Percentiles rank a stretch among this genome's conserved stretches.
Conservation (phyloP, 83 land plant genomes). For the Picea mariana region DNA sequence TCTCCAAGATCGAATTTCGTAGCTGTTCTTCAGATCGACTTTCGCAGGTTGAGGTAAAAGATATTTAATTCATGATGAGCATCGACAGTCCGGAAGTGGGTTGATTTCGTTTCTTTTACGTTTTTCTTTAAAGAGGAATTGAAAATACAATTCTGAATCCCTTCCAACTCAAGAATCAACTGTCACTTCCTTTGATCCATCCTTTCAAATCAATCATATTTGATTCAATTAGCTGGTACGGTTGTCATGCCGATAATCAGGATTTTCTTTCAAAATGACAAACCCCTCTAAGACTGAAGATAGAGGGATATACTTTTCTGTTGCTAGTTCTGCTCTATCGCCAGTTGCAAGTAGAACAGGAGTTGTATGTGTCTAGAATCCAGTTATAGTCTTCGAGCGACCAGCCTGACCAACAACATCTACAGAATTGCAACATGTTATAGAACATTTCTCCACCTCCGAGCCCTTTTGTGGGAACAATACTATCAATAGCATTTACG, state of each 20-base stretch:
- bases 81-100: too few species aligned
- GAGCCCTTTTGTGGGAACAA: slow-evolving; percentile 33
- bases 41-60: too few species aligned
- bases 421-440: slow-evolving; percentile 51
- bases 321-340: slow-evolving; percentile 96
- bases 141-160: background rate
- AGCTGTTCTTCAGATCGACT: too few species aligned
- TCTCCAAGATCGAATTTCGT: too few species aligned
- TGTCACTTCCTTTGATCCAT: background rate
- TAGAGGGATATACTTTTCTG: slow-evolving; percentile 93
- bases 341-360: slow-evolving; percentile 97
- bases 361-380: slow-evolving; percentile 96
- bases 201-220: slow-evolving; percentile 8
- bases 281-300: slow-evolving; percentile 90
- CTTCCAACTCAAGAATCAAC: background rate
- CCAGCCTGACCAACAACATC: slow-evolving; percentile 99
- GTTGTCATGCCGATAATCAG: slow-evolving; percentile 80
- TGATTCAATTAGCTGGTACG: background rate
- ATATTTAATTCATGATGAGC: too few species aligned
- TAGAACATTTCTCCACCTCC: slow-evolving; percentile 38
- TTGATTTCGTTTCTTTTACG: too few species aligned
- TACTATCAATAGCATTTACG: background rate
- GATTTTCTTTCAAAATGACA: slow-evolving; percentile 89
- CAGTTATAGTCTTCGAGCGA: slow-evolving; percentile 98
- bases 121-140: too few species aligned